Evolutionary conservation across 768 basidiomycete species (phyloP).

Genomic region (Phallus indusiatus): DNA sequence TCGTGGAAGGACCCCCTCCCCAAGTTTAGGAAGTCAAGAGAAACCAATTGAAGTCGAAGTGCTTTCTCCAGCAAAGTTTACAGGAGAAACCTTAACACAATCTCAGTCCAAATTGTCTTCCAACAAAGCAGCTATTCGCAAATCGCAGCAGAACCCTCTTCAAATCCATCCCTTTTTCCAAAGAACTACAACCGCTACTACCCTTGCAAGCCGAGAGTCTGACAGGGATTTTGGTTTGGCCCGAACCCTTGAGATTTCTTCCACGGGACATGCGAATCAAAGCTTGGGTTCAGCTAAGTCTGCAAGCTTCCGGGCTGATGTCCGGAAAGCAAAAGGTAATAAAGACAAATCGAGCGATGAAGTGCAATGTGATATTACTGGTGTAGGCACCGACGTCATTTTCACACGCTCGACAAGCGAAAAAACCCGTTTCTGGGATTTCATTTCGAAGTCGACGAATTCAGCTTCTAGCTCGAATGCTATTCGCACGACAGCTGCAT

Average conservation of each 20-base stretch:
- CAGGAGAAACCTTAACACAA: background rate
- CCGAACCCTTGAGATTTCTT: no score
- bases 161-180: background rate
- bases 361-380: background rate
- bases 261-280: no score
- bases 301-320: background rate
- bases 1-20: background rate
- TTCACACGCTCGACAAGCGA: background rate
- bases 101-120: background rate
- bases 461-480: background rate
- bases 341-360: background rate
- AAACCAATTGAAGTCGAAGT: background rate
- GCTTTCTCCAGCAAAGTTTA: background rate
- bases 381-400: background rate
- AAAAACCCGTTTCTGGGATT: background rate
- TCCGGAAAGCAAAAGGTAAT: background rate
- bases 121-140: background rate
- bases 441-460: background rate
- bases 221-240: no score
- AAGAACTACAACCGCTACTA: background rate
- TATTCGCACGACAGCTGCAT: background rate
- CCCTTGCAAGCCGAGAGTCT: background rate
- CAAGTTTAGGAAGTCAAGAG: background rate
- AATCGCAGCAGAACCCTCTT: background rate
- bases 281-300: background rate